Base-by-base conservation (phyloP, 352 stramenopile genomes). In the Phytophthora aleatoria region DNA sequence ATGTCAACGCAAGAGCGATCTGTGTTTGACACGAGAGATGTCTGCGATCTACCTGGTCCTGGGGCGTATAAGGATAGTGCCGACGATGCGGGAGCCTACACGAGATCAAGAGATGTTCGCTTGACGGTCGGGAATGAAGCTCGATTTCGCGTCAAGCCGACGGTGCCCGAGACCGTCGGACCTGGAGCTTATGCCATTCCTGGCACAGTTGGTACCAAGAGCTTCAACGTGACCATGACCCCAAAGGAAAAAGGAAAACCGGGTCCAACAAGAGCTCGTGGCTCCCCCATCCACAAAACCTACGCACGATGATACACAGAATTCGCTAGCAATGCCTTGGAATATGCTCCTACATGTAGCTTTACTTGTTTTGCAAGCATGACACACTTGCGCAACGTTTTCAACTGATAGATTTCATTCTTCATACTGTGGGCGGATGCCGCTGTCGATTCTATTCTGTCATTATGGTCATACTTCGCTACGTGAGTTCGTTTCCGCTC, bases 171-270 rank as follows among this genome's bases (percentile, higher is more conserved):
- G 13, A 36, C 61, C 6, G 73, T 90, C 31, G 81, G 81, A 0
- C 81, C 81, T 10, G 81, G 81, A 6, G 62, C 78, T 5, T 90
- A 90, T 50, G 62, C 72, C n/a, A 76, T 90, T 24, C 64, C 76
- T 16, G 73, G 70, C 2, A 90, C 78, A 0, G 66, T 90, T n/a
- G 81, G 76, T 13, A 79, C 69, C 26, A 86, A 85, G 61, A 90
- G 76, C 58, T 90, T 90, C 65, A 90, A 90, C 66, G 69, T 88
- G 49, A 90, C 81, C 43, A 85, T 90, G 78, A 39, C 47, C 16
- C 31, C 16, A 36, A 73, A 75, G 59, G 51, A 65, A 27, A 61
- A 62, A 48, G 35, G 30, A 12, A 69, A 63, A 30, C 6, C 63
- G 57, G 35, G 36, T 10, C 55, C 50, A 8, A 67, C 43, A 35